A percentile compares a stretch with the other conserved stretches of the same genome.
phyloP scores from a whole-genome alignment of 2,329 filamentous ascomycete genomes.

The Calonectria pauciramosa region DNA sequence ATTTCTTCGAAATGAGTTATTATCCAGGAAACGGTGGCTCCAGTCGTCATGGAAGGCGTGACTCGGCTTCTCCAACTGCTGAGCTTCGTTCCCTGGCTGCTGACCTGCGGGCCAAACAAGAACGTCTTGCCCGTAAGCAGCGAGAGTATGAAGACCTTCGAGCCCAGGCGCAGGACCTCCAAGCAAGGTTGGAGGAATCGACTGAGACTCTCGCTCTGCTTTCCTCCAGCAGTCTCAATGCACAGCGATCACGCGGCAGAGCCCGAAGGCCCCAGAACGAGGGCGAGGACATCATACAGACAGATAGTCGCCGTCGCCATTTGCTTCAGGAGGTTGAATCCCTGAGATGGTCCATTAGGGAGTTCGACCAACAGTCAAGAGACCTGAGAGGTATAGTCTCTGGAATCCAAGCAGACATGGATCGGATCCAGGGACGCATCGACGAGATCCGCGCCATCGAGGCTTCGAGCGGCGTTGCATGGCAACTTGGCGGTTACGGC shows the following conservation, averaged over 20 bases:
- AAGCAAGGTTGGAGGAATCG: not conserved
- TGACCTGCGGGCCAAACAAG: not conserved
- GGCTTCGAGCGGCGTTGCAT: not conserved
- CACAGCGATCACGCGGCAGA: not conserved
- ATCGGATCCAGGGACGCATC: not conserved
- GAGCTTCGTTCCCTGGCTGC: not conserved
- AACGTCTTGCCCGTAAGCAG: not conserved
- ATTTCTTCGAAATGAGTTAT: not conserved
- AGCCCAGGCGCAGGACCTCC: not conserved
- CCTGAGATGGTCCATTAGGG: not conserved
- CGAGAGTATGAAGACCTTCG: not conserved
- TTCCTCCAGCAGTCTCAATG: not conserved
- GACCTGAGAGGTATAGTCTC: not conserved
- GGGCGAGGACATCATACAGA: not conserved
- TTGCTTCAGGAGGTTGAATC: not conserved
- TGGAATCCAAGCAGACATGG: not conserved
- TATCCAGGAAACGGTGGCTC: not conserved
- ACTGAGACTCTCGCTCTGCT: not conserved
- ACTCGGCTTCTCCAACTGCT: not conserved
- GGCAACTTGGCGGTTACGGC: not conserved
- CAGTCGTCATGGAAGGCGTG: not conserved
- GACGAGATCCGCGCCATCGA: not conserved
- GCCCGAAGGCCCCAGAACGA: not conserved
- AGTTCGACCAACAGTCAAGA: not conserved
- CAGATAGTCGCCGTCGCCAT: not conserved